Evolutionary conservation across 345 rosid species (phyloP), one percentile per base, ranked within the genome.

Genomic region (Cardamine resedifolia): DNA sequence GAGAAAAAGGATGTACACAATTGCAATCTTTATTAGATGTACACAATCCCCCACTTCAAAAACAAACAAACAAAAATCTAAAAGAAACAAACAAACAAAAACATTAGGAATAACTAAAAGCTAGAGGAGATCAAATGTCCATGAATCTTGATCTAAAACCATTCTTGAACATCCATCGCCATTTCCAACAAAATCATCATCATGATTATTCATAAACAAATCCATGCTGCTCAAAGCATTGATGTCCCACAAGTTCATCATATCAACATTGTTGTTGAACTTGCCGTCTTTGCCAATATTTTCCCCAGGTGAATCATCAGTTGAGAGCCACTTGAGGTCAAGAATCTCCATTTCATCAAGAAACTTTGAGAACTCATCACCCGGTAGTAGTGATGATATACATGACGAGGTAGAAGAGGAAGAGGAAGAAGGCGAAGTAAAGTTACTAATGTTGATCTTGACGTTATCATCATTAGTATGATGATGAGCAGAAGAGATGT

Each of bases 171-270:
- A 70, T 63, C 47, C 72, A 41, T 72, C 59, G 56, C 27, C 64
- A 57, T 75, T 77, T 76, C 50, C 74, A 58, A 63, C 81, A 47
- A 53, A 55, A 8, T 68, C 81, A 43, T 34, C 70, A 53, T 76
- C 58, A 68, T 61, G 36, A 36, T 61, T 74, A 69, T 62, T 76
- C 68, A 86, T 73, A 23, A 84, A 53, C 45, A 83, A 78, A 68
- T 94, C 92, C 92, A 88, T 83, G 75, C 82, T 63, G 76, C 81
- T 79, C 39, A 86, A 71, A 62, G 85, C 85, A 30, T 86, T 85
- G 38, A 69, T 62, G 45, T 75, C 92, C 91, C 96, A 89, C 65
- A 82, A 67, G 51, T 66, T 81, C 75, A 64, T 51, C 34, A 36
- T 58, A 64, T 77, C 72, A 64, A 64, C 57, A 64, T 41, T 64